Percentiles rank a stretch among this genome's conserved stretches.
These are phyloP conservation scores for Mangifera indica DNA, from an alignment of 345 rosid genomes.

Conservation along the genomic window DNA sequence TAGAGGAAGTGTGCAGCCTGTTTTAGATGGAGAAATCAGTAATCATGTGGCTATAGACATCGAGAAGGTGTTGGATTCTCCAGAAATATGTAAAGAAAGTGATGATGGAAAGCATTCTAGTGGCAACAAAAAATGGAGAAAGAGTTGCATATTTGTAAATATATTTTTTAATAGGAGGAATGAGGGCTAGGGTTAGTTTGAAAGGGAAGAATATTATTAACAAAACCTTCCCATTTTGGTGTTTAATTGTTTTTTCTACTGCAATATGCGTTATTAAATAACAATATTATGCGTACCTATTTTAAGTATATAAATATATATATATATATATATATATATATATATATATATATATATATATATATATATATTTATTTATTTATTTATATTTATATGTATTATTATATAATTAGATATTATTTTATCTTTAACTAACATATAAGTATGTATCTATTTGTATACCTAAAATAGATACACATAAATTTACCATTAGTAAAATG, in stretches of 20 bases:
- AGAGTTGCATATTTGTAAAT: slow-evolving; percentile 29
- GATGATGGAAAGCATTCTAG: not conserved
- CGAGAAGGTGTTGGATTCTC: slow-evolving; percentile 28
- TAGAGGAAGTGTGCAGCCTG: slow-evolving; percentile 55
- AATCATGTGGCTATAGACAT: slow-evolving; percentile 42
- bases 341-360: too few relatives aligned
- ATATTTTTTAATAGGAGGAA: slow-evolving; percentile 1
- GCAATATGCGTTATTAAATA: not conserved
- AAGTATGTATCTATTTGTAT: too few relatives aligned
- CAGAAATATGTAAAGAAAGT: slow-evolving; percentile 21
- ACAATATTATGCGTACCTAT: too few relatives aligned
- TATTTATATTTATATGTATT: too few relatives aligned
- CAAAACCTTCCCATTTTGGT: not conserved
- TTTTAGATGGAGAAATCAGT: slow-evolving; percentile 27
- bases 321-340: too few relatives aligned
- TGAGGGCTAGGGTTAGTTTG: slow-evolving; percentile 1
- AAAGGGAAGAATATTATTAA: slow-evolving; percentile 8
- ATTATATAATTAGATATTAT: too few relatives aligned
- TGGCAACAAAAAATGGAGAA: slow-evolving; percentile 14
- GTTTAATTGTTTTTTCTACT: not conserved
- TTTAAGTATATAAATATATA: too few relatives aligned
- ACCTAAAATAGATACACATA: too few relatives aligned
- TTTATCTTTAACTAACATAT: too few relatives aligned
- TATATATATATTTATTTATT: too few relatives aligned
- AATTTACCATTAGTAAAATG: not conserved